These are phyloP conservation scores for Talaromyces sp. DNA, from an alignment of 2,329 filamentous ascomycete species.

Conservation along the genomic window DNA sequence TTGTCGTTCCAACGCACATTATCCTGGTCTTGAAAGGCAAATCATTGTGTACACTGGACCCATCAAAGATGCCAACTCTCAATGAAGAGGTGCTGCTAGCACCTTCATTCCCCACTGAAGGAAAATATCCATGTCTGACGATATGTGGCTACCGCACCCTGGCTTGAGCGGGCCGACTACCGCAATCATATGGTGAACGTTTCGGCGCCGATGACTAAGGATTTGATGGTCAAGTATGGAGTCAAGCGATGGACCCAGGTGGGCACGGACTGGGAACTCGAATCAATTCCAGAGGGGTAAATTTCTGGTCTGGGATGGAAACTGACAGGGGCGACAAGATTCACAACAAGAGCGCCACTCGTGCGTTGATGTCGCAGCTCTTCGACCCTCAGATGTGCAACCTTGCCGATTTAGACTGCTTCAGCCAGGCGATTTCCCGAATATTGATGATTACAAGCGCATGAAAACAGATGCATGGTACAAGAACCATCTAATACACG, in stretches of 20 bases:
- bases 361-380: conserved; percentile 43
- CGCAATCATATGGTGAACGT: conserved; percentile 49
- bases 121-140: conserved; percentile 46
- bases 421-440: conserved; percentile 49
- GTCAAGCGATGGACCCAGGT: conserved; percentile 50
- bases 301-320: background rate
- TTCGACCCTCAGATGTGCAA: conserved; percentile 51
- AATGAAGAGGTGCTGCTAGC: background rate
- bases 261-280: too few relatives aligned
- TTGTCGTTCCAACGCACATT: background rate
- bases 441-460: conserved; percentile 47
- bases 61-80: background rate
- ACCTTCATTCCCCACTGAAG: background rate
- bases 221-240: conserved; percentile 52
- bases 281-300: too few relatives aligned
- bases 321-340: conserved; percentile 33
- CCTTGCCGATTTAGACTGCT: conserved; percentile 52
- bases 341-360: conserved; percentile 41
- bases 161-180: conserved; percentile 53
- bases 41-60: background rate
- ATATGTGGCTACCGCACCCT: conserved; percentile 50
- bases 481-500: conserved; percentile 45
- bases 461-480: conserved; percentile 54
- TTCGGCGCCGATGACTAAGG: conserved; percentile 49
- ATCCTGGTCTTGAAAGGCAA: background rate